Percentiles rank a stretch among this genome's conserved stretches.
Evolutionary conservation across 2,329 filamentous ascomycete genomes (phyloP).

Genomic region (Aspergillus pseudotamarii): DNA sequence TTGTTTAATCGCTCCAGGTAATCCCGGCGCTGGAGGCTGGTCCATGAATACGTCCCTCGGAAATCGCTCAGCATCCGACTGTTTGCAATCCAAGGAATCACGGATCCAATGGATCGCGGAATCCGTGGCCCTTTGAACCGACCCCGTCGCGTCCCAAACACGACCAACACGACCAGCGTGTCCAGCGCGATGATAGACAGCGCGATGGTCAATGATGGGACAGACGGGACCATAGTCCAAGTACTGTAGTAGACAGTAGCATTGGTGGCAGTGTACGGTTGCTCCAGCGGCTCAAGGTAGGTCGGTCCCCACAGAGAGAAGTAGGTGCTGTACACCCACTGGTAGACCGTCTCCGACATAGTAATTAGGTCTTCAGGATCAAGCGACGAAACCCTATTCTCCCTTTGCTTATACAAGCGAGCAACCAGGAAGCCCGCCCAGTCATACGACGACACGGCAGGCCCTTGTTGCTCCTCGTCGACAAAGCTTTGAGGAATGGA

Average conservation of each 20-base stretch:
- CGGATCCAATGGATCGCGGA: slow-evolving; percentile 36
- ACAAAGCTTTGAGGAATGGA: slow-evolving; percentile 37
- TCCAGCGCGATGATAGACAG: slow-evolving; percentile 35
- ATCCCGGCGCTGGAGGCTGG: slow-evolving; percentile 27
- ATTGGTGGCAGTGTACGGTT: slow-evolving; percentile 24
- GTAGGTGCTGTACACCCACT: slow-evolving; percentile 40
- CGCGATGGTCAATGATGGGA: slow-evolving; percentile 31
- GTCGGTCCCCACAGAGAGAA: slow-evolving; percentile 38
- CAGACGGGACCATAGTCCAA: slow-evolving; percentile 35
- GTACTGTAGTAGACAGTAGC: slow-evolving; percentile 32
- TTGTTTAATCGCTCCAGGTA: slow-evolving; percentile 32
- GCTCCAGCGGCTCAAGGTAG: slow-evolving; percentile 31
- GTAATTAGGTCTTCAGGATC: slow-evolving; percentile 24
- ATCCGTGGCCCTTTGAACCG: slow-evolving; percentile 37
- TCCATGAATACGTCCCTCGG: slow-evolving; percentile 33
- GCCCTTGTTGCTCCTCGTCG: slow-evolving; percentile 27
- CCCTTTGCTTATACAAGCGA: slow-evolving; percentile 33
- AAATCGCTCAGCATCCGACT: slow-evolving; percentile 38
- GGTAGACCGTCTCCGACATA: slow-evolving; percentile 34
- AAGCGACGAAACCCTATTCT: slow-evolving; percentile 27
- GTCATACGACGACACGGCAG: slow-evolving; percentile 35
- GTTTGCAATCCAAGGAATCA: slow-evolving; percentile 39
- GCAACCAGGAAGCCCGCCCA: slow-evolving; percentile 40
- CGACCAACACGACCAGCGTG: slow-evolving; percentile 34
- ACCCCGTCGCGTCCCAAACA: slow-evolving; percentile 36